Base-by-base conservation (phyloP, 345 rosid species). In the Brassica cretica region DNA sequence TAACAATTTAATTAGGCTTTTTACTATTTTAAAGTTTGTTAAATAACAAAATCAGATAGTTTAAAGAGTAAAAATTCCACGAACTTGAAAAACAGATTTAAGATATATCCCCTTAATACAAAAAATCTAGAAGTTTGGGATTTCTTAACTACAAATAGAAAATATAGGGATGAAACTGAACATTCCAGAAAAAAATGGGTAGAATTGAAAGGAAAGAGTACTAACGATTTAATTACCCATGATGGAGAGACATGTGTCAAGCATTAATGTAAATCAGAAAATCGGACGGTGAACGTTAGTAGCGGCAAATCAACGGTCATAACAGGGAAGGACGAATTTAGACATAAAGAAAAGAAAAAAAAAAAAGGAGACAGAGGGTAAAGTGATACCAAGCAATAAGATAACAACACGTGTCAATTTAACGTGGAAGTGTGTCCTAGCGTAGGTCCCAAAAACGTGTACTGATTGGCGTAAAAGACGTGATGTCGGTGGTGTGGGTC, bases 401-500 rank as follows among this genome's bases (percentile, higher is more conserved):
- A 19, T 0, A 0, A 0, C 0, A 11, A 56, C 80, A 58, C 76
- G 72, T 76, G 83, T 10, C 55, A 56, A 6, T 21, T 4, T 35
- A 75, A 30, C 76, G 64, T 80, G 80, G 21, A 72, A 68, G 44
- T 25, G 44, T 37, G 76, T 41, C 56, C 64, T 59, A n/a, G 3
- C 2, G 32, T 70, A 61, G 83, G 83, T 56, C 83, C 80, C 64
- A 1, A n/a, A 0, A 73, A 33, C 53, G 24, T 64, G 64, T 56
- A 59, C 7, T 80, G 76, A 65, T 74, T 79, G 78, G 78, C 64
- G 27, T 39, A 46, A 76, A 70, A 71, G 69, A 80, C 76, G 80
- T 71, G 64, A 5, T 58, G 83, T 80, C 80, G 80, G 83, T 75
- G 30, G n/a, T 4, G 29, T 49, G 80, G 79, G 73, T 15, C 83